phyloP scores from a whole-genome alignment of 345 rosid genomes.

The Aethionema arabicum region DNA sequence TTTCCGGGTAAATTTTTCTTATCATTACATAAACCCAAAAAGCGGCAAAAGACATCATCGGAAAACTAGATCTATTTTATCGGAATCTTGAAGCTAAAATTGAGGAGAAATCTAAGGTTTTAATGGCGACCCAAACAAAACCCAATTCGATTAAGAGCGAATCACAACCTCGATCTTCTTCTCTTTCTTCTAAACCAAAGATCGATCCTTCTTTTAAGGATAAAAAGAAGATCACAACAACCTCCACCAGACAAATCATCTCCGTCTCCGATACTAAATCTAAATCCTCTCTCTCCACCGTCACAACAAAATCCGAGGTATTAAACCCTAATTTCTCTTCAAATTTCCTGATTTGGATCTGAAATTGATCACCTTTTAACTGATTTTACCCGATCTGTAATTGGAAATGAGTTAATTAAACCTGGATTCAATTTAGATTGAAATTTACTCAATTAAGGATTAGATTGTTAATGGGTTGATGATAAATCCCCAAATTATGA shows the following conservation, averaged over 20 bases:
- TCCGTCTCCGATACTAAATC: slow-evolving; percentile 45
- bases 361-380: neutral
- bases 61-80: neutral
- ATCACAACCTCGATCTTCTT: slow-evolving; percentile 51
- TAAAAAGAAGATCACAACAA: slow-evolving; percentile 50
- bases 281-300: slow-evolving; percentile 44
- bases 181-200: slow-evolving; percentile 39
- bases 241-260: slow-evolving; percentile 46
- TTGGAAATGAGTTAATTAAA: neutral
- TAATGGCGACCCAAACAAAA: slow-evolving; percentile 54
- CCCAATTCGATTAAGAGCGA: slow-evolving; percentile 46
- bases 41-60: slow-evolving; percentile 18
- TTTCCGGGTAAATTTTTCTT: neutral
- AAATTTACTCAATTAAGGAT: neutral
- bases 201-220: slow-evolving; percentile 44
- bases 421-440: slow-evolving; percentile 14
- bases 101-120: slow-evolving; percentile 15
- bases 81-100: slow-evolving; percentile 11
- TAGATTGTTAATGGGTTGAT: neutral
- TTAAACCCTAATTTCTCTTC: slow-evolving; percentile 16
- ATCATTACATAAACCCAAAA: neutral
- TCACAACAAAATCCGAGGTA: slow-evolving; percentile 56
- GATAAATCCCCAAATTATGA: slow-evolving; percentile 12
- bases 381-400: neutral
- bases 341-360: slow-evolving; percentile 13